Evolutionary conservation across 768 basidiomycete species (phyloP), one percentile per base, ranked within the genome.

Genomic region (Suillus lakei): DNA sequence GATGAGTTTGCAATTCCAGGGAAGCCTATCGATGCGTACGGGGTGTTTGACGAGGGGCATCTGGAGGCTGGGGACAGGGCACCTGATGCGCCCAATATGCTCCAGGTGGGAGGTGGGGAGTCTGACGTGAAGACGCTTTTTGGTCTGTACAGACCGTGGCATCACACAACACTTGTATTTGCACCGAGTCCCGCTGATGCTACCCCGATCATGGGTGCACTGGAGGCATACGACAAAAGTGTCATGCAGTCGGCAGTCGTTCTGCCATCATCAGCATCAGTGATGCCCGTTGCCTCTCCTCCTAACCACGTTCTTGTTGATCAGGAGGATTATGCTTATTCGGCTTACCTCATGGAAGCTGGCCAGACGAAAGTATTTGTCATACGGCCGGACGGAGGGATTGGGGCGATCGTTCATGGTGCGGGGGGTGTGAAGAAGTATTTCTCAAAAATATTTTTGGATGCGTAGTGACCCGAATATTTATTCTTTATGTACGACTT

Each of bases 301-400:
- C 74, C 74, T 2, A 74, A 76, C 64, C 74, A 71, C 34, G 71
- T 78, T 10, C 59, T 83, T 13, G 75, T 77, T 43, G 79, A 82
- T 65, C 63, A 64, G 12, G 67, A 68, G 1, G 79, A 78, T 15
- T 74, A 79, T 62, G 81, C 81, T 1, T 75, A 79, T 66, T 68
- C 67, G 3, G 72, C 75, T 1, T 83, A 83, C 71, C 69, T 71
- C 55, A 70, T 76, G n/a, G 65, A 63, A 26, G 73, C 73, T 15
- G 72, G 72, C 10, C 77, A 76, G 50, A 68, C 68, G 7, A 66
- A 78, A 18, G 74, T 75, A 2, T 71, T 81, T 28, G 62, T 66
- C 0, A n/a, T 85, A 23, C 85, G 7, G 44, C 10, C 10, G 10
- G 44, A n/a, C 10, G n/a, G 43, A 9, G 21, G 21, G 8, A 44